These are phyloP conservation scores for Backusella liffmaniae DNA, from an alignment of 192 early-diverging fungal species.

Conservation along the genomic window DNA sequence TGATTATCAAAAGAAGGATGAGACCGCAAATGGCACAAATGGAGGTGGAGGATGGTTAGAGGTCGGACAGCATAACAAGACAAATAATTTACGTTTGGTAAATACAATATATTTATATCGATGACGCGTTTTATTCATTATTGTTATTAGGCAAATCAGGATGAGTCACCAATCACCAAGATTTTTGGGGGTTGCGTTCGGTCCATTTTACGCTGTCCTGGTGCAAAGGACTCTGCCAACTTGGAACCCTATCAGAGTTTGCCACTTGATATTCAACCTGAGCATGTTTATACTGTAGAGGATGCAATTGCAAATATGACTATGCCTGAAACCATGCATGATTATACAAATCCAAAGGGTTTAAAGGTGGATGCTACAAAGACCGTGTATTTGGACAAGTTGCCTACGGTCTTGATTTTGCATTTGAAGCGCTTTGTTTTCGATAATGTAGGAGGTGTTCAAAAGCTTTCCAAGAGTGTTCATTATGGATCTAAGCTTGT, in stretches of 20 bases:
- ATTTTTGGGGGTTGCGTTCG: conserved; percentile 87
- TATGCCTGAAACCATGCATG: conserved; percentile 77
- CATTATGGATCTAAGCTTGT: conserved; percentile 64
- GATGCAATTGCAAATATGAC: conserved; percentile 84
- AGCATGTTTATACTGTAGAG: conserved; percentile 73
- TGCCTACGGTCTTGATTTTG: conserved; percentile 90
- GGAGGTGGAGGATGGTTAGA: conserved; percentile 75
- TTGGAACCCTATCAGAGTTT: conserved; percentile 88
- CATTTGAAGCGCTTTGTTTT: conserved; percentile 96
- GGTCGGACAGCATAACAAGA: conserved; percentile 87
- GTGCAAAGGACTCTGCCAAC: conserved; percentile 76
- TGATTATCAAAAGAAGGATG: conserved; percentile 1
- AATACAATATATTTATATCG: conserved; percentile 2
- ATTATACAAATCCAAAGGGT: conserved; percentile 60
- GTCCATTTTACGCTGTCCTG: conserved; percentile 71
- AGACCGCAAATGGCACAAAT: background rate
- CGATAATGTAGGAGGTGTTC: conserved; percentile 65
- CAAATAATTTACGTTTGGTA: conserved; percentile 58
- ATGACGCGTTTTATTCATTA: background rate
- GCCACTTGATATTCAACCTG: conserved; percentile 79
- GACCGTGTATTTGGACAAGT: conserved; percentile 73
- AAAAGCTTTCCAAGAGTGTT: conserved; percentile 88
- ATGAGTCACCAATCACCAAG: conserved; percentile 75
- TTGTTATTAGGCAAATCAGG: conserved; percentile 51
- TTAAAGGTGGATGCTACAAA: conserved; percentile 67